Conservation (phyloP, 2,329 filamentous ascomycete species). For the Chaetomiaceae sp. region DNA sequence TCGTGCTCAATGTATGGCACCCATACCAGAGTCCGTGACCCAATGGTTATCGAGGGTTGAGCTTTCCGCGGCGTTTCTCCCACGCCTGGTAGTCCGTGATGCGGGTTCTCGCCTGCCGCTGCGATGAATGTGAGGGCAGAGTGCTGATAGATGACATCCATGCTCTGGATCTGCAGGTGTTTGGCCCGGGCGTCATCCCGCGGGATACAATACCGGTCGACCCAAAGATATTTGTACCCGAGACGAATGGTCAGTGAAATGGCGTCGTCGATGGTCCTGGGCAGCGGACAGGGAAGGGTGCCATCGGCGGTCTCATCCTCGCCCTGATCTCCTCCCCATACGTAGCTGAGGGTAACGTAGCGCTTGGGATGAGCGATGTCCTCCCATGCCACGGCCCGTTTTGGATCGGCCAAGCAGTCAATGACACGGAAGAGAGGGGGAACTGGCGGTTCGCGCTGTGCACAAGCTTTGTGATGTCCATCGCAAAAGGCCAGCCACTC, state of each 20-base stretch:
- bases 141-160: constrained; percentile 37
- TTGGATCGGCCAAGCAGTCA: too few relatives aligned
- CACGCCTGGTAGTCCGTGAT: constrained; percentile 35
- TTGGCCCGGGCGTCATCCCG: constrained; percentile 23
- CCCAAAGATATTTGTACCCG: constrained; percentile 36
- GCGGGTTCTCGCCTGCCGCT: constrained; percentile 33
- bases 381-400: too few relatives aligned
- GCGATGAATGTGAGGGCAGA: constrained; percentile 38
- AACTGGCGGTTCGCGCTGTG: too few relatives aligned
- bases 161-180: constrained; percentile 32
- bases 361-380: background rate
- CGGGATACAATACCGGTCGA: constrained; percentile 36
- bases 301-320: background rate
- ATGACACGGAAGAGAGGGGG: too few relatives aligned
- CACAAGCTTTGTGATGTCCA: too few relatives aligned
- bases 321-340: background rate
- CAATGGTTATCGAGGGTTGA: background rate
- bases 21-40: background rate
- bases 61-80: background rate
- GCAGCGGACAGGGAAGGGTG: background rate
- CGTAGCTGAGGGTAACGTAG: background rate
- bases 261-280: constrained; percentile 19
- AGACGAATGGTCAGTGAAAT: constrained; percentile 31
- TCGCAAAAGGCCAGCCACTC: too few relatives aligned
- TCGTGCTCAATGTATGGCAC: background rate